Base-by-base conservation (phyloP, 2,329 filamentous ascomycete species). In the Trichoderma endophyticum region DNA sequence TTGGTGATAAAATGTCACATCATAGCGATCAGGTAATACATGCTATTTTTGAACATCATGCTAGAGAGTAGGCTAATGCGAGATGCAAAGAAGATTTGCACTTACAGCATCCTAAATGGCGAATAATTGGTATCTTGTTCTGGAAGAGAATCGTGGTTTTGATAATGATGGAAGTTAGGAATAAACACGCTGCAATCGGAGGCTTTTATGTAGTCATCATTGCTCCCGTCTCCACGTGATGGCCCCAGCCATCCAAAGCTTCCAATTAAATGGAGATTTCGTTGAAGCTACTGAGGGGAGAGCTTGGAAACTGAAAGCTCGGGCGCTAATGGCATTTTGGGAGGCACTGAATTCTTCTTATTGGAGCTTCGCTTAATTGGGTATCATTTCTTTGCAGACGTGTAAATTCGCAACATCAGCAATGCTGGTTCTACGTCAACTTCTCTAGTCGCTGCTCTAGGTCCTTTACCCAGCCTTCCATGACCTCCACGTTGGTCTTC, bases 381-480 rank as follows among this genome's bases (percentile, higher is more conserved):
- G 78, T 81, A 81, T 80, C 77, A 79, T 73, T 74, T 36, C 9
- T 26, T 67, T 57, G 64, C 64, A 24, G 36, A 30, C 51, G 24
- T 21, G 3, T 15, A 2, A 68, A 30, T 56, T 43, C 32, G 57
- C 26, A 62, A 24, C 11, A 60, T 15, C 34, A 43, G 62, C 24
- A 14, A 14, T 57, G 26, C 62, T 39, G 73, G 60, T 48, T 64
- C 75, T 78, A 81, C 72, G 84, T 84, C 79, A 92, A 80, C 76
- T 86, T 87, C 73, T 87, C 87, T 80, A 98, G 86, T 81, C 93
- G 92, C 77, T 86, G 88, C 83, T 98, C 95, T 70, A 99, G 82
- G 71, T 92, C 93, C 81, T 92, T 93, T 5, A 98, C 93, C 94
- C 95, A 98, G 54, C 89, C 90, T 75, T 95, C 92, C 73, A 98